Evolutionary conservation across 2,329 filamentous ascomycete genomes (phyloP).

Genomic region (Rutstroemia sp.): DNA sequence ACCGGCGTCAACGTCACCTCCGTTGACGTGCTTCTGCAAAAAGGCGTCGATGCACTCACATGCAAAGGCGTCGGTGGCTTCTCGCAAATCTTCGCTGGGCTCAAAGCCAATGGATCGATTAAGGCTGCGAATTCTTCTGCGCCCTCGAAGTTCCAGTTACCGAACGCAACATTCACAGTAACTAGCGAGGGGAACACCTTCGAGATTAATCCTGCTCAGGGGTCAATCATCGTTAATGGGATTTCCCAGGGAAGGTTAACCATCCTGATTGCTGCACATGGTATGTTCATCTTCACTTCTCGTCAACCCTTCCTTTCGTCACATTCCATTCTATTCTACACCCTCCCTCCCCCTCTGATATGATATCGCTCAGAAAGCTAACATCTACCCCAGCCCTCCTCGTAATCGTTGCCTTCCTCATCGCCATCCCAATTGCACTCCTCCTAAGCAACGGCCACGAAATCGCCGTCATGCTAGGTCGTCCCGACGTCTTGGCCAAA

Average conservation of each 20-base stretch:
- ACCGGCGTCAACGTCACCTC: conserved; percentile 1
- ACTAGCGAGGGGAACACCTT: neutral
- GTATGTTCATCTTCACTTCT: neutral
- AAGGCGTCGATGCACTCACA: neutral
- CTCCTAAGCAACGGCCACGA: conserved; percentile 3
- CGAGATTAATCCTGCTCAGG: neutral
- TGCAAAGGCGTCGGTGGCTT: neutral
- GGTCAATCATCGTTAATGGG: neutral
- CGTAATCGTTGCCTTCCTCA: neutral
- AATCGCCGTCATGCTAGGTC: neutral
- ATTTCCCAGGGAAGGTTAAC: neutral
- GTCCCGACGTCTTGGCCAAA: neutral
- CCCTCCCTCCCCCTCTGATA: no score
- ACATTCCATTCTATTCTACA: no score
- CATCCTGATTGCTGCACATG: neutral
- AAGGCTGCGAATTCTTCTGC: neutral
- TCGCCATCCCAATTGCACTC: neutral
- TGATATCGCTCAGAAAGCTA: neutral
- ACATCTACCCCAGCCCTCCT: neutral
- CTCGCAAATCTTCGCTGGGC: neutral
- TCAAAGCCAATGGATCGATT: neutral
- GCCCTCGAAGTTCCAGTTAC: neutral
- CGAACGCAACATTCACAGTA: neutral
- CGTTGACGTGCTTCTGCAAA: neutral
- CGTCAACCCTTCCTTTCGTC: neutral